Conservation (phyloP, 257 asterid genomes). For the Solanum sejunctum region DNA sequence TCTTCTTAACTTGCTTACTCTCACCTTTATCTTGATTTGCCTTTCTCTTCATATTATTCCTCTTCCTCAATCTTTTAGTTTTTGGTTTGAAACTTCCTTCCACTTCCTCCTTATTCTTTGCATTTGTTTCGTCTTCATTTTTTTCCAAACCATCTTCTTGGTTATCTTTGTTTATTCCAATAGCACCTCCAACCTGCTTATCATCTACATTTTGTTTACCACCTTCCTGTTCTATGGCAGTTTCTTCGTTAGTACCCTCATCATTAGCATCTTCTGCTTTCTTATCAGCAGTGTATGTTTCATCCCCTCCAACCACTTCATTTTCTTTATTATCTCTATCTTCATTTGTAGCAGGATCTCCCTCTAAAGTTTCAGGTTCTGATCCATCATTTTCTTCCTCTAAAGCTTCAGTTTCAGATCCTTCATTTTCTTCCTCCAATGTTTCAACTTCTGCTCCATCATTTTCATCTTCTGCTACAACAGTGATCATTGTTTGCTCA, state of each 20-base stretch:
- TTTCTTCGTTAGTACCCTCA: neutral
- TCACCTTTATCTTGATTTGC: neutral
- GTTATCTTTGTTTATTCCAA: conserved; percentile 1
- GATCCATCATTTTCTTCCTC: neutral
- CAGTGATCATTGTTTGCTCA: neutral
- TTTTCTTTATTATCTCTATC: neutral
- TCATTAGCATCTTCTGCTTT: conserved; percentile 11
- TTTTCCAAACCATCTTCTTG: neutral
- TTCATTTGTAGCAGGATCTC: neutral
- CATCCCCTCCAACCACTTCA: neutral
- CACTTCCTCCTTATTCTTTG: conserved; percentile 17
- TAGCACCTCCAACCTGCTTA: conserved; percentile 14
- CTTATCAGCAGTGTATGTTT: conserved; percentile 8
- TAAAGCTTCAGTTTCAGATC: neutral
- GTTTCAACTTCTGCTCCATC: neutral
- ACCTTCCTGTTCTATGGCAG: neutral
- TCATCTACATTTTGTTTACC: neutral
- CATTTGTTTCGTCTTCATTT: conserved; percentile 2
- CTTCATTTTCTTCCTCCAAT: neutral
- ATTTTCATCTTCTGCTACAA: neutral
- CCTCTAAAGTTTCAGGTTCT: neutral
- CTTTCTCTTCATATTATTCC: neutral
- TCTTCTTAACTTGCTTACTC: neutral
- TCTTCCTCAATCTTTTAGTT: neutral
- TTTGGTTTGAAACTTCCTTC: conserved; percentile 15